These are phyloP conservation scores for Aspergillus sp. DNA, from an alignment of 2,329 filamentous ascomycete genomes.

Conservation along the genomic window DNA sequence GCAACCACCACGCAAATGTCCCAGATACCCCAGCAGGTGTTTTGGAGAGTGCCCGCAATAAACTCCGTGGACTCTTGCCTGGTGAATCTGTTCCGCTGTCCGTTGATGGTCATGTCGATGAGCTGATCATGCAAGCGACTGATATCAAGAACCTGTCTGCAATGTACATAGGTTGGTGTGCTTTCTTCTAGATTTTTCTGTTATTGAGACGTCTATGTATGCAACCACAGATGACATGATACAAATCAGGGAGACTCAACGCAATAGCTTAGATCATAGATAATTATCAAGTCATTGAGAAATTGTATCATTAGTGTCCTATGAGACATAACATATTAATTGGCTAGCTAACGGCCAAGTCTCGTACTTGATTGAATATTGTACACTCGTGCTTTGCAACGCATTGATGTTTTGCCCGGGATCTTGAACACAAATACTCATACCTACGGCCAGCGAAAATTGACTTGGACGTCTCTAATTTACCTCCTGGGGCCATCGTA, in stretches of 20 bases:
- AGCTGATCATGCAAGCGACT: conserved; percentile 83
- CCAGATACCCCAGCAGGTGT: conserved; percentile 74
- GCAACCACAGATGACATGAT: neutral
- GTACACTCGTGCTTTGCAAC: too few species aligned
- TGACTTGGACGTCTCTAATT: neutral
- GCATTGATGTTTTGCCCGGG: too few species aligned
- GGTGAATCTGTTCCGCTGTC: conserved; percentile 90
- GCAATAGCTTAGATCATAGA: neutral
- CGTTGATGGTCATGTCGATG: conserved; percentile 96
- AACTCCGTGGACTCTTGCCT: conserved; percentile 78
- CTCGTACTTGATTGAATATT: too few species aligned
- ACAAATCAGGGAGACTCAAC: neutral
- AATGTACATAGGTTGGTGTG: conserved; percentile 97
- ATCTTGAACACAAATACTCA: too few species aligned
- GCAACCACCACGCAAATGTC: conserved; percentile 47
- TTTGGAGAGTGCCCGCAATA: conserved; percentile 81
- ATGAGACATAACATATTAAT: too few species aligned
- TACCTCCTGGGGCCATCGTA: conserved; percentile 26
- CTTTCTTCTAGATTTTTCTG: conserved; percentile 54
- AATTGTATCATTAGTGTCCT: neutral
- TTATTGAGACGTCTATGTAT: neutral
- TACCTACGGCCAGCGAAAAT: neutral
- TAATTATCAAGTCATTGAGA: too few species aligned
- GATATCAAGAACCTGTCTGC: conserved; percentile 74
- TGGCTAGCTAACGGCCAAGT: too few species aligned